Evolutionary conservation across 2,329 filamentous ascomycete genomes (phyloP).

Genomic region (Arthroderma uncinatum): DNA sequence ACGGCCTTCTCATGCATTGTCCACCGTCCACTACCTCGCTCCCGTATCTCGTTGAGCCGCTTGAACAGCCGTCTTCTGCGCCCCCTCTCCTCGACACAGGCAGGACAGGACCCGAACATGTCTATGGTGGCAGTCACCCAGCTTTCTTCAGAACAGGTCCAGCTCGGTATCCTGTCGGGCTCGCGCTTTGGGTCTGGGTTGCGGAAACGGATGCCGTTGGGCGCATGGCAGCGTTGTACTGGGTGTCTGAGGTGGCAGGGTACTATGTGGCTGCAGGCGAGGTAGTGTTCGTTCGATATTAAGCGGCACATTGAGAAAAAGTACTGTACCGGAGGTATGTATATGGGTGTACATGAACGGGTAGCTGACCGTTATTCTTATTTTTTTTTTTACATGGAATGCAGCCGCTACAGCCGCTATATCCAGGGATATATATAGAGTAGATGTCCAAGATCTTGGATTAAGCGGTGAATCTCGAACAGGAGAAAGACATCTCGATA

Average conservation of each 20-base stretch:
- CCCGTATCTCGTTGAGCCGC: not conserved
- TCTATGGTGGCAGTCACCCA: slow-evolving; percentile 6
- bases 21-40: too few species aligned
- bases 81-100: slow-evolving; percentile 7
- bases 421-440: too few species aligned
- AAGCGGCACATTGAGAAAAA: slow-evolving; percentile 12
- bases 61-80: not conserved
- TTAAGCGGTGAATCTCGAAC: too few species aligned
- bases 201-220: slow-evolving; percentile 13
- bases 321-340: not conserved
- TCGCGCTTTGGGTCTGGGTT: not conserved
- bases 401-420: too few species aligned
- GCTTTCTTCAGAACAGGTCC: slow-evolving; percentile 12
- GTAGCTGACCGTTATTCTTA: too few species aligned
- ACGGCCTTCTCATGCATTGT: not conserved
- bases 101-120: slow-evolving; percentile 6
- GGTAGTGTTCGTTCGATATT: slow-evolving; percentile 10
- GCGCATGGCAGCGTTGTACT: slow-evolving; percentile 13
- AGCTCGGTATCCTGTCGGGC: not conserved
- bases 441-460: too few species aligned
- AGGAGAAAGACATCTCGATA: too few species aligned
- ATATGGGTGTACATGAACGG: too few species aligned
- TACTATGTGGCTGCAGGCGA: slow-evolving; percentile 9
- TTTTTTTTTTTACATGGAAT: too few species aligned
- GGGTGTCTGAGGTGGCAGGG: slow-evolving; percentile 13